phyloP scores from a whole-genome alignment of 202 grass and related monocot genomes.

The Setaria italica region DNA sequence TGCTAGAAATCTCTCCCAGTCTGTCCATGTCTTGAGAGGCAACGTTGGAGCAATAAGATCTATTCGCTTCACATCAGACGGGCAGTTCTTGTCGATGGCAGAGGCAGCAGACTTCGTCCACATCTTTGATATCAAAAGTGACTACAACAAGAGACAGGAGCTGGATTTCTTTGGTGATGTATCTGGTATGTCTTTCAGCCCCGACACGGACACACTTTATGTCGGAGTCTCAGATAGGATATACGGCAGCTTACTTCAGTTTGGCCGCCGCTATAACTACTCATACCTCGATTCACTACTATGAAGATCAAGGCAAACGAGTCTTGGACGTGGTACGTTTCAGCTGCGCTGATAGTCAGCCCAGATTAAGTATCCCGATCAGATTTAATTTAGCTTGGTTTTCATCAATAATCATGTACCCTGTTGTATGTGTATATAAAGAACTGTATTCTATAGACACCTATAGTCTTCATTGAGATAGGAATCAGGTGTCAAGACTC shows the following conservation, averaged over 20 bases:
- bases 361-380: conserved; percentile 11
- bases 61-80: conserved; percentile 74
- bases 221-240: conserved; percentile 74
- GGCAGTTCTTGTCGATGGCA: conserved; percentile 71
- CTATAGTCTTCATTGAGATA: conserved; percentile 33
- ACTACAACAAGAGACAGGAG: conserved; percentile 72
- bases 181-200: conserved; percentile 79
- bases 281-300: conserved; percentile 64
- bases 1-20: conserved; percentile 67
- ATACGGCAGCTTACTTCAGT: conserved; percentile 77
- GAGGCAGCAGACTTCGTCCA: conserved; percentile 89
- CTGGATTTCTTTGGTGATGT: conserved; percentile 91
- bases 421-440: conserved; percentile 47
- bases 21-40: conserved; percentile 62
- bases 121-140: conserved; percentile 61
- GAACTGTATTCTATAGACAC: conserved; percentile 49
- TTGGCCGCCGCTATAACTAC: conserved; percentile 49
- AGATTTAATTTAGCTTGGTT: conserved; percentile 22
- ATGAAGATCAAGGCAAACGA: conserved; percentile 41
- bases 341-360: not conserved
- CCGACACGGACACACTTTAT: conserved; percentile 65
- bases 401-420: conserved; percentile 28
- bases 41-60: conserved; percentile 80
- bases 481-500: not conserved
- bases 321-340: not conserved